These are phyloP conservation scores for Mycena chlorophos DNA, from an alignment of 768 basidiomycete species.

Conservation along the genomic window DNA sequence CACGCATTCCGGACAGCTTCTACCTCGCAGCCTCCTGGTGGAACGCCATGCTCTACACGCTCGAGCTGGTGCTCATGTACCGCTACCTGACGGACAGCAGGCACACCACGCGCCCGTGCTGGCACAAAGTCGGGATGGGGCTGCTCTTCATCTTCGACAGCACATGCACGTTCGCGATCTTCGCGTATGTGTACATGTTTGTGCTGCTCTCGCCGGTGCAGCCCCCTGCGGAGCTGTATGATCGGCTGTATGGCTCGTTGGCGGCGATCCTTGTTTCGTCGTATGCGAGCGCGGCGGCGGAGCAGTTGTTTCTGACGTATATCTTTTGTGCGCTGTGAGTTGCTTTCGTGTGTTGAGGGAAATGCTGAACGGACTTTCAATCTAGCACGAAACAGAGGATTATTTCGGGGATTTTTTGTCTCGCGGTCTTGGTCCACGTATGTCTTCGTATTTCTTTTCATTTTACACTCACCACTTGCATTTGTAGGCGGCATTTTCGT, in stretches of 20 bases:
- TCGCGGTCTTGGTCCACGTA: too few species aligned
- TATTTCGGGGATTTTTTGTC: too few species aligned
- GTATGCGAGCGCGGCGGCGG: background rate
- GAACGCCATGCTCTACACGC: slow-evolving; percentile 6
- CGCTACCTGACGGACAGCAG: slow-evolving; percentile 5
- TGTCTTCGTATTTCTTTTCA: too few species aligned
- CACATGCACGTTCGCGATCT: slow-evolving; percentile 5
- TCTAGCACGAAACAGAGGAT: too few species aligned
- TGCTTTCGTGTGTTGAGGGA: too few species aligned
- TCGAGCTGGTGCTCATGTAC: slow-evolving; percentile 2
- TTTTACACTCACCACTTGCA: too few species aligned
- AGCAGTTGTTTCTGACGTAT: too few species aligned
- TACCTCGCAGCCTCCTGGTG: slow-evolving; percentile 3
- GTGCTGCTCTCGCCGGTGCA: background rate
- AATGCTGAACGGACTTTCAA: too few species aligned
- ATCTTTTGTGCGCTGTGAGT: too few species aligned
- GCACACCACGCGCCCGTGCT: background rate
- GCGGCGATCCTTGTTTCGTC: background rate
- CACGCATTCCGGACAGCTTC: slow-evolving; percentile 3
- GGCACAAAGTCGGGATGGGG: slow-evolving; percentile 3
- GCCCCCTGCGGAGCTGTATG: background rate
- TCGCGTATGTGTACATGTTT: background rate
- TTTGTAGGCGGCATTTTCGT: too few species aligned
- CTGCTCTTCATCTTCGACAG: slow-evolving; percentile 1
- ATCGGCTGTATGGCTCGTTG: background rate